Conservation (phyloP, 2,329 filamentous ascomycete genomes). For the Penicillium decumbens region DNA sequence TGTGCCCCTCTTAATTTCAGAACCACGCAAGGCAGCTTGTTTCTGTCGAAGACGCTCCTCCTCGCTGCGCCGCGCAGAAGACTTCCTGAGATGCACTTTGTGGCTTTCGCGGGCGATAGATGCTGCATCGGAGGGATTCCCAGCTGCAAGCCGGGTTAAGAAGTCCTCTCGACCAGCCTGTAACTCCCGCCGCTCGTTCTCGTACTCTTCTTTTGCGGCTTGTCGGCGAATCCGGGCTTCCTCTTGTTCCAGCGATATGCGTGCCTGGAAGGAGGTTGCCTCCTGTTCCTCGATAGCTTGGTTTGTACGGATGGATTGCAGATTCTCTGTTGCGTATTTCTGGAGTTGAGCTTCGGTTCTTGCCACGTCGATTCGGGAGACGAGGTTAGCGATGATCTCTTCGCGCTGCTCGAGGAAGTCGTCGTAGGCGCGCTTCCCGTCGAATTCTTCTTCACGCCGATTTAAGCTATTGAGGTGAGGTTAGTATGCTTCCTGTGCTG, state of each 20-base stretch:
- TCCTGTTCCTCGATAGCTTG: conserved; percentile 47
- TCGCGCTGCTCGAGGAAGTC: conserved; percentile 93
- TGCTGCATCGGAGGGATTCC: conserved; percentile 57
- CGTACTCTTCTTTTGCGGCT: conserved; percentile 62
- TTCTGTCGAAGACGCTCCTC: conserved; percentile 47
- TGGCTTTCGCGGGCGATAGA: conserved; percentile 50
- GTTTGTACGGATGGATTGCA: conserved; percentile 52
- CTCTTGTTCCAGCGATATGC: conserved; percentile 59
- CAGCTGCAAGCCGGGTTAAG: conserved; percentile 63
- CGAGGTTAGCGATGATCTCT: conserved; percentile 81
- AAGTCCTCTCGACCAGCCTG: conserved; percentile 63
- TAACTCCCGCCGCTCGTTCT: conserved; percentile 62
- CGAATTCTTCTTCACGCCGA: conserved; percentile 84
- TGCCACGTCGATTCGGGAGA: conserved; percentile 65
- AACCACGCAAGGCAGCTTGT: conserved; percentile 38
- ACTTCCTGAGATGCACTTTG: conserved; percentile 67
- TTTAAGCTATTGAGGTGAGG: conserved; percentile 64
- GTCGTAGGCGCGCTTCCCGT: conserved; percentile 77
- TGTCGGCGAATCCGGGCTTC: conserved; percentile 59
- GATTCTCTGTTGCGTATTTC: conserved; percentile 70
- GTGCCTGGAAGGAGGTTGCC: conserved; percentile 44
- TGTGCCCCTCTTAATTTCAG: conserved; percentile 29
- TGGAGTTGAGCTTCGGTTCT: conserved; percentile 57
- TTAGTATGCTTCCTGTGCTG: conserved; percentile 3
- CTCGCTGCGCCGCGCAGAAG: conserved; percentile 56